A percentile compares a stretch with the other conserved stretches of the same genome.
Conservation (phyloP, 345 rosid species). For the Acer campestre region DNA sequence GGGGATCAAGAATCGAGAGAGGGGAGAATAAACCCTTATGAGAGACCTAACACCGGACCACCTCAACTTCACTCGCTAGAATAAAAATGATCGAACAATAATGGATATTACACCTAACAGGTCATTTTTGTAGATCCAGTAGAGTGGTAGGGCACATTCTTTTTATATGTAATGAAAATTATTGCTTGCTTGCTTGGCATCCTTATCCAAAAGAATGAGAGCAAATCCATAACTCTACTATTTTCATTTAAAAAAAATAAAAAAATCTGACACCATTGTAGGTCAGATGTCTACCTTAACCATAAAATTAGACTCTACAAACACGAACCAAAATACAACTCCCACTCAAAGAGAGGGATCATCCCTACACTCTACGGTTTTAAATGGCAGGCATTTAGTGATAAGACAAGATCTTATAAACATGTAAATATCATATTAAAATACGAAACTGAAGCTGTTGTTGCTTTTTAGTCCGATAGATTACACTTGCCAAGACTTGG, state of each 20-base stretch:
- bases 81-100: background rate
- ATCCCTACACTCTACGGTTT: too few relatives aligned
- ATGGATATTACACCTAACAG: background rate
- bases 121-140: background rate
- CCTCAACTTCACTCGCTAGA: background rate
- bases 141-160: background rate
- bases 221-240: background rate
- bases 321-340: too few relatives aligned
- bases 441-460: constrained; percentile 29
- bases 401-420: background rate
- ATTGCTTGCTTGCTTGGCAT: constrained; percentile 3
- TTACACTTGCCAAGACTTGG: constrained; percentile 63
- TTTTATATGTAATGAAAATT: too few relatives aligned
- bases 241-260: background rate
- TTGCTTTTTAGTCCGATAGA: constrained; percentile 40
- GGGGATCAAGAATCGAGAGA: too few relatives aligned
- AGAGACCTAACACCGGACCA: too few relatives aligned
- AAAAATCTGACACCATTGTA: too few relatives aligned
- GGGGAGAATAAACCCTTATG: too few relatives aligned
- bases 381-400: background rate
- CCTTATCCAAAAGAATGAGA: constrained; percentile 15
- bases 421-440: constrained; percentile 28
- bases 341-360: too few relatives aligned
- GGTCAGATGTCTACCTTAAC: too few relatives aligned
- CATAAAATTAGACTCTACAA: too few relatives aligned